Evolutionary conservation across 2,329 filamentous ascomycete species (phyloP).

Genomic region (Cercospora zeae-maydis): DNA sequence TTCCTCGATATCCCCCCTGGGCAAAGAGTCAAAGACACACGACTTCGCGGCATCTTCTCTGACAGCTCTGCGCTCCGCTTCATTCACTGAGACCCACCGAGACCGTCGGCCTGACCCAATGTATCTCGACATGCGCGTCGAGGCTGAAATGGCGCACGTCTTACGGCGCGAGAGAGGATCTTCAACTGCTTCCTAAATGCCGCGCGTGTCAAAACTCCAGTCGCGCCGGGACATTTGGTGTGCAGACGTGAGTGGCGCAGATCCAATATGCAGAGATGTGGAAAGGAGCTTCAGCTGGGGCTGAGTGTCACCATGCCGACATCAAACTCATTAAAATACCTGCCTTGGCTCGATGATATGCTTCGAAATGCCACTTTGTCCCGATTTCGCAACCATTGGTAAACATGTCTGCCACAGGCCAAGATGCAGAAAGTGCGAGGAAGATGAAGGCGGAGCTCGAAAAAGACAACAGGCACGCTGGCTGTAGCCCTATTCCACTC

Average conservation of each 20-base stretch:
- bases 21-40: too few relatives aligned
- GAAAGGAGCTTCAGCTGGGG: background rate
- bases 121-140: too few relatives aligned
- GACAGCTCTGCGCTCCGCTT: too few relatives aligned
- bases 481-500: background rate
- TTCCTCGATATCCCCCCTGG: background rate
- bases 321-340: background rate
- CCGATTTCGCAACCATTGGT: background rate
- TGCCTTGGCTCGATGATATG: background rate
- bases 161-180: too few relatives aligned
- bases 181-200: background rate
- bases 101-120: too few relatives aligned
- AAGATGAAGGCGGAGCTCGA: constrained; percentile 9
- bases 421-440: background rate
- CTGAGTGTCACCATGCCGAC: background rate
- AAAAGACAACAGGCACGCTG: constrained; percentile 6
- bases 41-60: too few relatives aligned
- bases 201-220: background rate
- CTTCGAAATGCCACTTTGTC: background rate
- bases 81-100: too few relatives aligned
- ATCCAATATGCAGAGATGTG: background rate
- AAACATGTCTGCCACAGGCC: background rate
- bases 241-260: background rate
- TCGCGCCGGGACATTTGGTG: background rate
- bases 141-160: too few relatives aligned